A percentile compares a stretch with the other conserved stretches of the same genome.
Evolutionary conservation across 2,329 filamentous ascomycete species (phyloP).

Genomic region (Rhynchosporium agropyri): DNA sequence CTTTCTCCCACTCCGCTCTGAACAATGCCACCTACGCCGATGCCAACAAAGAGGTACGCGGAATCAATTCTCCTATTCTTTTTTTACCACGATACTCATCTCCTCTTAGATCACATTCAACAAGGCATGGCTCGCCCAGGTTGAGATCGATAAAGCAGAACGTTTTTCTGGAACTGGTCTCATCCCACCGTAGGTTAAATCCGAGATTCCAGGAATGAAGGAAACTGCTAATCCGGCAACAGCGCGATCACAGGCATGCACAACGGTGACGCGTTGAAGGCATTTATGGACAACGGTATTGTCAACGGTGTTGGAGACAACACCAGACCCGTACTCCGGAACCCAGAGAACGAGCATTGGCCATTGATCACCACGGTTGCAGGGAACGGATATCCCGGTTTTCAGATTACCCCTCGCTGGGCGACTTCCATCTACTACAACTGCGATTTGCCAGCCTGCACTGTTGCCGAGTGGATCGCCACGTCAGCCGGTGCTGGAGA

Average conservation of each 20-base stretch:
- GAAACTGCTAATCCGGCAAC: constrained; percentile 50
- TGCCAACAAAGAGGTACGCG: constrained; percentile 49
- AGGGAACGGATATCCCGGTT: constrained; percentile 57
- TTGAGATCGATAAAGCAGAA: constrained; percentile 50
- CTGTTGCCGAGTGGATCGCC: constrained; percentile 56
- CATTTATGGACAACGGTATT: constrained; percentile 61
- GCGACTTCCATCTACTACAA: constrained; percentile 66
- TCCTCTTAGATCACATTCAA: constrained; percentile 56
- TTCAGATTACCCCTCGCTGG: constrained; percentile 61
- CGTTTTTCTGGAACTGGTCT: constrained; percentile 53
- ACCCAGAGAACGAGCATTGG: constrained; percentile 52
- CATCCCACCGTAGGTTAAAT: constrained; percentile 10
- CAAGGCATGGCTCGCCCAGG: constrained; percentile 57
- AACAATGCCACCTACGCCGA: constrained; percentile 63
- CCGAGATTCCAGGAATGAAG: background rate
- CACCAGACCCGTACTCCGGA: constrained; percentile 56
- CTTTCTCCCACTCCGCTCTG: constrained; percentile 59
- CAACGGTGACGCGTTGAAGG: constrained; percentile 61
- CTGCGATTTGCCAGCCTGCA: constrained; percentile 33
- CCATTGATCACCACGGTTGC: constrained; percentile 55
- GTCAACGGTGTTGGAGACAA: constrained; percentile 63
- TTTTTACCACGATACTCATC: background rate
- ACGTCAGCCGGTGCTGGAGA: constrained; percentile 53
- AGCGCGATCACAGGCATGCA: constrained; percentile 65
- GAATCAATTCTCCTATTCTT: background rate